Evolutionary conservation across 352 stramenopile species (phyloP), one percentile per base, ranked within the genome.

Genomic region (Phytophthora hybrid): DNA sequence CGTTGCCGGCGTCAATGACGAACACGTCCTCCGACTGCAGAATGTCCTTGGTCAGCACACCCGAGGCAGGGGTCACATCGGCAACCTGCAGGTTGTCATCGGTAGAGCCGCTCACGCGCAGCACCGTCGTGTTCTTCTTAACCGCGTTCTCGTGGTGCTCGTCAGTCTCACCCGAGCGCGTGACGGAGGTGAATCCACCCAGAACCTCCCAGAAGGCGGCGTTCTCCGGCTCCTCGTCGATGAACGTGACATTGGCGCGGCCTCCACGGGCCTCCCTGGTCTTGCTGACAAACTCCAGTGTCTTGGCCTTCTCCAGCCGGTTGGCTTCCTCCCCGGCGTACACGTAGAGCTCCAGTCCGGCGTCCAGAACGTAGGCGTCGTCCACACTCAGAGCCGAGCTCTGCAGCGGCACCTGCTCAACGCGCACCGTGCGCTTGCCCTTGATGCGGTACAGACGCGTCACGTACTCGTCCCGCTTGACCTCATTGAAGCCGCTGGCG

Each of bases 351-450:
- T 98, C 89, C n/a, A 94, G 77, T 4, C 93, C 96, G 3, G 77
- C 82, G 76, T 99, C 97, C 19, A 99, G 85, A 5, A 99, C 87
- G 77, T 98, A 99, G 1, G 96, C 94, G 79, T 99, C 97, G 66
- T 97, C 93, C 7, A 91, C 76, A 68, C 97, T 99, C 14, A 99
- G 71, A 57, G 89, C 97, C 14, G 79, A 79, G 67, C 79, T 90
- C 66, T 83, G 81, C 47, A 96, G 66, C 18, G 93, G 83, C 16
- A 99, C 91, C 73, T 99, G 83, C 52, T 88, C 80, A 13, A 97
- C 90, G 52, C 91, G 89, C 46, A 97, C 84, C 5, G 91, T 97
- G 67, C 82, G 87, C 78, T 96, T 97, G 66, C 91, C 90, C 84
- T 98, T 98, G 63, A 98, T 83, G 31, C 97, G 93, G 74, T 98